These are phyloP conservation scores for Anthoceros angustus DNA, from an alignment of 225 moss, liverwort and hornwort species.

Conservation along the genomic window DNA sequence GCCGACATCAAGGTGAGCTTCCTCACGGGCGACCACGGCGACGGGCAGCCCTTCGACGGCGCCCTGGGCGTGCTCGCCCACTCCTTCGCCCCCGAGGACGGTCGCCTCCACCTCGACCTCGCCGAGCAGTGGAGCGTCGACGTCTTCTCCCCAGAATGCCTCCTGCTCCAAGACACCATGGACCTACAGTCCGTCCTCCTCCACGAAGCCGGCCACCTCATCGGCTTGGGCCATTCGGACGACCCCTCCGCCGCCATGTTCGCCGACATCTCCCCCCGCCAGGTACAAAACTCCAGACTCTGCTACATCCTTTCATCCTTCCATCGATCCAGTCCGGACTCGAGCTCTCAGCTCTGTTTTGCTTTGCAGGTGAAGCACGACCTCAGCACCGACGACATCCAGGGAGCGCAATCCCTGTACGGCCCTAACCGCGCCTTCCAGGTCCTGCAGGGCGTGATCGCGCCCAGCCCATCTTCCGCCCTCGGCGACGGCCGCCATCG, in stretches of 20 bases:
- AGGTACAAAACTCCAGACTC: no score
- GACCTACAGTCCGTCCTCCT: conserved; percentile 4
- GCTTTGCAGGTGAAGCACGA: no score
- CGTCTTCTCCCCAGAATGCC: not conserved
- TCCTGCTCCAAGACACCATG: not conserved
- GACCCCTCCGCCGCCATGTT: not conserved
- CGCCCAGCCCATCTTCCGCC: no score
- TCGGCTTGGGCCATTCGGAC: not conserved
- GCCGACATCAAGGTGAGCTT: conserved; percentile 3
- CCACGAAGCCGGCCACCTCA: not conserved
- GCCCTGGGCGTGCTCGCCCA: not conserved
- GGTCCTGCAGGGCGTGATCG: no score
- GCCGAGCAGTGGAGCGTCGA: not conserved
- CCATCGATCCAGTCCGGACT: no score
- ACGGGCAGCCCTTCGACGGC: conserved; percentile 1
- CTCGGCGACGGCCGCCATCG: no score
- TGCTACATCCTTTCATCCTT: no score
- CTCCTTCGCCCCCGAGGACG: not conserved
- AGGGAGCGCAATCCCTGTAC: no score
- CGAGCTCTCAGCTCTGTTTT: no score
- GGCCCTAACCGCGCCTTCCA: no score
- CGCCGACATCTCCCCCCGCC: not conserved
- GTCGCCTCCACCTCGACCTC: not conserved
- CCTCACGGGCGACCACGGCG: not conserved
- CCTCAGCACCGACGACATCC: no score